Evolutionary conservation across 768 basidiomycete species (phyloP).

Genomic region (Auricularia heimuer): DNA sequence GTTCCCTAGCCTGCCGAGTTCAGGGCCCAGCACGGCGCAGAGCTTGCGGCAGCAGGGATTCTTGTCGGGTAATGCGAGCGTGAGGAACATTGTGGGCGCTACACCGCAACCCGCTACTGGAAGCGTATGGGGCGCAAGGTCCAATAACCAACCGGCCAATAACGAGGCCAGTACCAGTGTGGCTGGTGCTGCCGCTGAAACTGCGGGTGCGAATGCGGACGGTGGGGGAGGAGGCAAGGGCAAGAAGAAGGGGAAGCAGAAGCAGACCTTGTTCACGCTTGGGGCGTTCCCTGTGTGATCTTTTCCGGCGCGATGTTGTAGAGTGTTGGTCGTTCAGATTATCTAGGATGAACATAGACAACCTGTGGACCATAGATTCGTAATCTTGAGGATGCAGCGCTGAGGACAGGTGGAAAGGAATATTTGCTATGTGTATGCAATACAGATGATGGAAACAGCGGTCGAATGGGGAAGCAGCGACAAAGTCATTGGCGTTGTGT

Average conservation of each 20-base stretch:
- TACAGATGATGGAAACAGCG: too few species aligned
- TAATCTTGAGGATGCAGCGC: too few species aligned
- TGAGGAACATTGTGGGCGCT: constrained; percentile 1
- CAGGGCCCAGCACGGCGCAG: not conserved
- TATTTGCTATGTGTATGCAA: too few species aligned
- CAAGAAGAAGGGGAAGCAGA: constrained; percentile 75
- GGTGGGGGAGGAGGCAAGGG: constrained; percentile 10
- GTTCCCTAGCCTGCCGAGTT: constrained; percentile 6
- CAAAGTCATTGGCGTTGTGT: not conserved
- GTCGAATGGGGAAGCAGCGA: not conserved
- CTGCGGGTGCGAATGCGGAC: constrained; percentile 11
- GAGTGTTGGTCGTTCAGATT: too few species aligned
- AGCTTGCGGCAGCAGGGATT: not conserved
- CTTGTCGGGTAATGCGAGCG: not conserved
- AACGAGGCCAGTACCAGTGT: constrained; percentile 9
- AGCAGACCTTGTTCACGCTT: constrained; percentile 71
- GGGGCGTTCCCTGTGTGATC: constrained; percentile 33
- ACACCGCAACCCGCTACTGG: constrained; percentile 8
- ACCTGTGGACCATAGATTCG: too few species aligned
- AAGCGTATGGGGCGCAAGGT: constrained; percentile 6
- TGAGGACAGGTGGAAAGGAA: too few species aligned
- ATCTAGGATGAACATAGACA: too few species aligned
- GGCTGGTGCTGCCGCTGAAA: not conserved
- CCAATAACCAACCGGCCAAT: constrained; percentile 6
- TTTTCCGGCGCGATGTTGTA: too few species aligned